Base-by-base conservation (phyloP, 2,329 filamentous ascomycete species). In the Aspergillus aculeatinus region DNA sequence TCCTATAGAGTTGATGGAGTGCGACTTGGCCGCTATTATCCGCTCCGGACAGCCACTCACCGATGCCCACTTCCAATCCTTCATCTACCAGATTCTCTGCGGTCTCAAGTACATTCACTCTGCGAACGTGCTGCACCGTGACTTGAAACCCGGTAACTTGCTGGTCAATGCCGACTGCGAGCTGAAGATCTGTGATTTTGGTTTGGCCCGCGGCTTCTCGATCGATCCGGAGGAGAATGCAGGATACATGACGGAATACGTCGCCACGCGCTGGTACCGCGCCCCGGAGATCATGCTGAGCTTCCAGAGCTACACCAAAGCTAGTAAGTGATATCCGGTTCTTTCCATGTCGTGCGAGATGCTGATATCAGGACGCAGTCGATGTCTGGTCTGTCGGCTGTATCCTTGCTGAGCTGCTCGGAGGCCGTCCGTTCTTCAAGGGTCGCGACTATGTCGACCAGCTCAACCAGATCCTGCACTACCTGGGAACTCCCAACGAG, bases 221-320 rank as follows among this genome's bases (percentile, higher is more conserved):
- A 88, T 96, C 72, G 94, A 98, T 68, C 95, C 95, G 1, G 92
- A 99, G 77, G 94, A 99, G 80, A 98, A 98, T 75, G 95, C 95
- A 19, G 95, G 95, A 23, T 99, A 98, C 80, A 98, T 99, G 95
- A 99, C 95, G 11, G 95, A 99, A 80, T 99, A 99, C 73, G 95
- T 99, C 58, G 95, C 95, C 54, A 99, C 95, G 55, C 86, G 95
- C 81, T 99, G 95, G 95, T 99, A 99, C 78, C 89, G 95, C 79
- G 95, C 95, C 3, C 95, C 95, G 5, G 95, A 99, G 79, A 99
- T 99, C 70, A 99, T 99, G 95, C 82, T 99, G 77, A 97, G 92
- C 82, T 99, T 99, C 86, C 94, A 98, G 80, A 97, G 92, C 82
- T 99, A 99, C 79, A 99, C 95, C 72, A 99, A 99, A 92, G 95